Evolutionary conservation across 2,329 filamentous ascomycete genomes (phyloP), one percentile per base, ranked within the genome.

Genomic region (Leptographium galeiforme): DNA sequence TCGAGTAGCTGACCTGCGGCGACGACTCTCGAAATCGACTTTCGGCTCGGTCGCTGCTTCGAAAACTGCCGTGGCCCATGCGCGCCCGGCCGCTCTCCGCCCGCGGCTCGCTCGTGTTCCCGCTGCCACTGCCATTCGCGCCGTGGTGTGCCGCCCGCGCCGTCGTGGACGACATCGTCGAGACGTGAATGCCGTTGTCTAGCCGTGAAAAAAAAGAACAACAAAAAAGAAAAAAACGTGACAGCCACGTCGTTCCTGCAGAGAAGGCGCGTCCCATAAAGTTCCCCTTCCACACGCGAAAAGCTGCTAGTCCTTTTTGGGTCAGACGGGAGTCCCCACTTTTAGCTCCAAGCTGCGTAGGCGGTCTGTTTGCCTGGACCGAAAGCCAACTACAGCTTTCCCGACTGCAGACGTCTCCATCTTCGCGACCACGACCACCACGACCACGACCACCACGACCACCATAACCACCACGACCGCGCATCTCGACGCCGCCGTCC

Each of bases 81-180:
- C 71, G 69, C 58, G 65, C 61, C 44, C 57, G 33, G 32, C 47
- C 38, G 51, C 48, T 16, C 6, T 56, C 50, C 14, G 50, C 39
- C 46, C 53, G 14, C 55, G 57, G 56, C 51, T 66, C 66, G 62
- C 65, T 67, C 62, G 65, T 68, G 61, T 69, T 72, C 58, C 69
- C 63, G 64, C 73, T 73, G 63, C 69, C 62, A 55, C 67, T 66
- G 59, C 62, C 54, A 59, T 66, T 63, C 25, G 16, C 19, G 36
- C 39, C 44, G 51, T 25, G 43, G 45, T 34, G 32, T 53, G 61
- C 67, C 57, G 73, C 69, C 60, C 69, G 64, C 58, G 65, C 62
- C 60, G 64, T 62, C 59, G 66, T 67, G 55, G 69, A 71, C 57
- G 70, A 70, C 70, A 73, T 72, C 58, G 54, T 64, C 61, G 57